Percentiles rank a stretch among this genome's conserved stretches.
Conservation (phyloP, 495 filamentous ascomycete species). For the Xylaria venustula region DNA sequence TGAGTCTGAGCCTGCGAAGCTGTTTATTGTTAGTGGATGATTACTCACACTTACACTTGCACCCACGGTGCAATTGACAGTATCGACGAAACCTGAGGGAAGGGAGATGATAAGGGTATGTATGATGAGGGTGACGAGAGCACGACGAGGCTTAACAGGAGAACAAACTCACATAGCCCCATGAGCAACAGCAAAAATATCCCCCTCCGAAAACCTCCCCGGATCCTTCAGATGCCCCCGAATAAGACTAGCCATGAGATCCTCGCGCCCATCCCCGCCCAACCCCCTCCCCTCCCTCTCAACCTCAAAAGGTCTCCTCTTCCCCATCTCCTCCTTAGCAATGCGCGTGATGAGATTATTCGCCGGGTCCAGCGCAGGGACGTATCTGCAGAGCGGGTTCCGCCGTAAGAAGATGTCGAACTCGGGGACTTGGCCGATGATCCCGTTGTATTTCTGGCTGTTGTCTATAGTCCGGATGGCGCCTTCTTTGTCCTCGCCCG, state of each 20-base stretch:
- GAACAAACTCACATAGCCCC: slow-evolving; percentile 54
- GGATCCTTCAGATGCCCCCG: slow-evolving; percentile 46
- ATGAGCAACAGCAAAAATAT: slow-evolving; percentile 55
- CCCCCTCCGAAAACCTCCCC: slow-evolving; percentile 46
- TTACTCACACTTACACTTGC: no score
- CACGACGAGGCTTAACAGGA: no score
- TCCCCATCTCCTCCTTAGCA: slow-evolving; percentile 47
- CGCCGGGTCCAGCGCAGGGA: slow-evolving; percentile 46
- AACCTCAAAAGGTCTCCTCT: slow-evolving; percentile 44
- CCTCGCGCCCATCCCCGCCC: slow-evolving; percentile 43
- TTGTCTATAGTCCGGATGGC: slow-evolving; percentile 54
- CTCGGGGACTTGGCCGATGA: slow-evolving; percentile 52
- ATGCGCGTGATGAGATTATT: slow-evolving; percentile 52
- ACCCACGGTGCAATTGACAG: no score
- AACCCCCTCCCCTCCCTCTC: slow-evolving; percentile 38
- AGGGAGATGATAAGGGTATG: no score
- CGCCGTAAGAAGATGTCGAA: slow-evolving; percentile 45
- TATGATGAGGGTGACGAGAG: background rate
- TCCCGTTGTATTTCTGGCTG: slow-evolving; percentile 54
- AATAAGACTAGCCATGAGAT: slow-evolving; percentile 48
- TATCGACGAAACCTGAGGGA: no score
- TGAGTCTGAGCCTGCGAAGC: slow-evolving; percentile 63
- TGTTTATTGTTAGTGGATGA: slow-evolving; percentile 17
- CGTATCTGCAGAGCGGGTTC: slow-evolving; percentile 47
- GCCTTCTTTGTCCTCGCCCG: slow-evolving; percentile 56